A percentile compares a stretch with the other conserved stretches of the same genome.
Conservation (phyloP, 768 basidiomycete species). For the Gloeostereum incarnatum region DNA sequence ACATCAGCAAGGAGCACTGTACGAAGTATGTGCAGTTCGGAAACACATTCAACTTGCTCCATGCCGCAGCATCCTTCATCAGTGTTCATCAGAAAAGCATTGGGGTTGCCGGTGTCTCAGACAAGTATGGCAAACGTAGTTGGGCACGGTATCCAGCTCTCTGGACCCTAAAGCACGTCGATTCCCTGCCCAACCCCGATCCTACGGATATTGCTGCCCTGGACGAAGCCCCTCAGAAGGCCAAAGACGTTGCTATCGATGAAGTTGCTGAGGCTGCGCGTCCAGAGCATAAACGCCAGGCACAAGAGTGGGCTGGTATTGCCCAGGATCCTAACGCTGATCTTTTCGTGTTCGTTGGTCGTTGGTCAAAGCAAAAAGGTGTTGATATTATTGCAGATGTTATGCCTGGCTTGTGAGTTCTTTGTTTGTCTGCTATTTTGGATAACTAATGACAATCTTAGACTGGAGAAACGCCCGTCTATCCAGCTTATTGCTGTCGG, state of each 20-base stretch:
- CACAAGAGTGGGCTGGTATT: constrained; percentile 93
- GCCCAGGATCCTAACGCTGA: constrained; percentile 86
- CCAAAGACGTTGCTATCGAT: constrained; percentile 73
- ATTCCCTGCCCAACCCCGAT: constrained; percentile 91
- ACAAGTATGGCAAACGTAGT: constrained; percentile 95
- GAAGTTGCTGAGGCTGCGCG: constrained; percentile 79
- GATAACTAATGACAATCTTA: constrained; percentile 18
- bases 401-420: constrained; percentile 75
- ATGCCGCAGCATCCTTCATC: constrained; percentile 90
- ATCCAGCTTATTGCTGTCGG: constrained; percentile 88
- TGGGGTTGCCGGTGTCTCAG: constrained; percentile 94
- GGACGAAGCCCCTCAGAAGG: constrained; percentile 65
- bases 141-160: constrained; percentile 96
- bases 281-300: constrained; percentile 84
- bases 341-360: constrained; percentile 92
- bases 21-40: constrained; percentile 97
- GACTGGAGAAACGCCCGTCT: constrained; percentile 75
- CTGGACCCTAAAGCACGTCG: constrained; percentile 93
- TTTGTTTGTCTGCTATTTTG: constrained; percentile 2
- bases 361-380: constrained; percentile 98
- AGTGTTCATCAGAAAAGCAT: constrained; percentile 87
- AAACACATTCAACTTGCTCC: constrained; percentile 93
- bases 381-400: constrained; percentile 97
- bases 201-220: constrained; percentile 92
- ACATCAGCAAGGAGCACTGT: constrained; percentile 93